Conservation (phyloP, 108 stramenopile species). For the Cylindrotheca closterium region DNA sequence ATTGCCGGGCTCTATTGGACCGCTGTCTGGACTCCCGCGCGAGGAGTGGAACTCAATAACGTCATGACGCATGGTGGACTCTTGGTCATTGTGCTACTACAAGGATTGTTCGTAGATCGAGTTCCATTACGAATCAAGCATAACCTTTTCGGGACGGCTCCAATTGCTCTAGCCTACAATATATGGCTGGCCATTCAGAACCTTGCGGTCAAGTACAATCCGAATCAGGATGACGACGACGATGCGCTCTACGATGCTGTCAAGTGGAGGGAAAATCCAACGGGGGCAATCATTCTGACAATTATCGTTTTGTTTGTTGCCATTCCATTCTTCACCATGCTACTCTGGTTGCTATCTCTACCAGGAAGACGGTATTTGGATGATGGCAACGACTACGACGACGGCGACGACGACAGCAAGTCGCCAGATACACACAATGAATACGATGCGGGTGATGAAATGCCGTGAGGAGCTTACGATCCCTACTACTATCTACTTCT, state of each 20-base stretch:
- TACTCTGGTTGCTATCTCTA: conserved; percentile 1
- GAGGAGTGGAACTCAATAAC: neutral
- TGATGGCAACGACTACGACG: conserved; percentile 1
- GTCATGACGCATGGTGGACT: neutral
- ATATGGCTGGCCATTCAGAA: conserved; percentile 1
- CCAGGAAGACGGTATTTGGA: conserved; percentile 3
- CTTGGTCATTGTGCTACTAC: neutral
- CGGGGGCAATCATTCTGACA: neutral
- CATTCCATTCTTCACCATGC: conserved; percentile 3
- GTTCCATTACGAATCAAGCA: conserved; percentile 7
- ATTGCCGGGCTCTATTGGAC: conserved; percentile 8
- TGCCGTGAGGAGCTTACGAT: too few species aligned
- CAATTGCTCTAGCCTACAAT: neutral
- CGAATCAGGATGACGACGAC: neutral
- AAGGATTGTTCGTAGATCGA: neutral
- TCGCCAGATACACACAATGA: too few species aligned
- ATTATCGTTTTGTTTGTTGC: neutral
- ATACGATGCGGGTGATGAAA: too few species aligned
- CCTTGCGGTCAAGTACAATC: neutral
- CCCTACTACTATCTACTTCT: too few species aligned
- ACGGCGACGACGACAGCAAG: too few species aligned
- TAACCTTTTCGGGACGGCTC: neutral
- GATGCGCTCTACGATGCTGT: neutral
- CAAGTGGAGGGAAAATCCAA: neutral
- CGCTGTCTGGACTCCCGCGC: neutral